Base-by-base conservation (phyloP, 345 rosid species). In the Trapa bicornis region DNA sequence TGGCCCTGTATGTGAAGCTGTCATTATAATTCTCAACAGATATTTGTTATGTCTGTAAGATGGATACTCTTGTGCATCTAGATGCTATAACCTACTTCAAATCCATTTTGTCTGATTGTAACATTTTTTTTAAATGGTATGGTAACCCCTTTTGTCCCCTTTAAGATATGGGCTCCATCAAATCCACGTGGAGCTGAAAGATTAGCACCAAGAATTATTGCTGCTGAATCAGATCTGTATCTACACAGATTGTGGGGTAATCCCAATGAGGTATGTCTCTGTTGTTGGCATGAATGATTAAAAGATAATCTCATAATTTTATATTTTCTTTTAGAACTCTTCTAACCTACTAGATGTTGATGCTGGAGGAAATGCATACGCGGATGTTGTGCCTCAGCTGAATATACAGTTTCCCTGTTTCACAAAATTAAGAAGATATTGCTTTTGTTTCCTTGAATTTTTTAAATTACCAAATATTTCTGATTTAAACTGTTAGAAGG, bases 121-220 rank as follows among this genome's bases (percentile, higher is more conserved):
- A 5, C 33, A 10, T 11, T 7, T 8, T 11, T 7, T 32, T 7
- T 11, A n/a, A n/a, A n/a, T 54, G n/a, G 17, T 5, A 9, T 10
- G 48, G 50, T 64, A 36, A 62, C n/a, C 15, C 42, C 42, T 43
- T 1, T 16, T 42, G 50, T 76, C 72, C 76, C 42, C 45, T 64
- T 66, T 80, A 95, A 22, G 99, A 87, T 91, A 50, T 89, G 96
- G 97, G 96, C 80, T 67, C 85, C 84, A 64, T 82, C 96, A 63
- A 91, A 91, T 82, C 98, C 99, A 71, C 91, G 85, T 68, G 99
- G 99, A 53, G 99, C 99, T 13, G 96, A 95, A 84, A 78, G 81
- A 68, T 80, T 95, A 68, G 89, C 99, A 41, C 91, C 96, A 3
- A 84, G 89, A 77, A 87, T 95, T 72, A 45, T 95, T 76, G 82